Conservation (phyloP, 768 basidiomycete genomes). For the Pleurotus tuoliensis region DNA sequence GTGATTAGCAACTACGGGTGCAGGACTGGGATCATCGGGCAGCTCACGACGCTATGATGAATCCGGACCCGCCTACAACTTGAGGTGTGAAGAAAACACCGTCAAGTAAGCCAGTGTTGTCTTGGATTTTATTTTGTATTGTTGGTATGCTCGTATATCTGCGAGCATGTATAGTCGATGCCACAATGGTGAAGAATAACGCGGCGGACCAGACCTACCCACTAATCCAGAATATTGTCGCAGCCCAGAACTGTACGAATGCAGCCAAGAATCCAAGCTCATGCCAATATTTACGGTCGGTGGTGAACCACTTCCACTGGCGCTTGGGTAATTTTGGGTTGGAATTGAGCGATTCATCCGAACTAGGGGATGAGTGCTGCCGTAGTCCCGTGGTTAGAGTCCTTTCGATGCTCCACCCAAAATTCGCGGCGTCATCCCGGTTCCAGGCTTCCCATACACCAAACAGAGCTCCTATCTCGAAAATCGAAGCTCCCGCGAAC, state of each 20-base stretch:
- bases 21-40: neutral
- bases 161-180: constrained; percentile 4
- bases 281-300: constrained; percentile 30
- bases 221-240: constrained; percentile 60
- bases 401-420: constrained; percentile 29
- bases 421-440: constrained; percentile 34
- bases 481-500: constrained; percentile 57
- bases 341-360: neutral
- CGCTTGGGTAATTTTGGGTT: neutral
- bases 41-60: constrained; percentile 44
- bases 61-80: constrained; percentile 57
- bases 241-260: constrained; percentile 48
- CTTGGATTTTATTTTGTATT: constrained; percentile 27
- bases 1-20: neutral
- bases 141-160: constrained; percentile 34
- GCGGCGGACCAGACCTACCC: constrained; percentile 24
- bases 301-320: constrained; percentile 36
- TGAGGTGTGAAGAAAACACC: constrained; percentile 62
- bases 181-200: constrained; percentile 6
- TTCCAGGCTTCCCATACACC: constrained; percentile 56
- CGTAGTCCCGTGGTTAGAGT: neutral
- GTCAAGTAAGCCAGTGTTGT: constrained; percentile 29
- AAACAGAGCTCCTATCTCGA: constrained; percentile 51
- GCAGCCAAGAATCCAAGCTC: constrained; percentile 49
- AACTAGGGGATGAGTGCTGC: neutral